phyloP scores from a whole-genome alignment of 2,329 filamentous ascomycete species.

The Trichoderma polysporum region DNA sequence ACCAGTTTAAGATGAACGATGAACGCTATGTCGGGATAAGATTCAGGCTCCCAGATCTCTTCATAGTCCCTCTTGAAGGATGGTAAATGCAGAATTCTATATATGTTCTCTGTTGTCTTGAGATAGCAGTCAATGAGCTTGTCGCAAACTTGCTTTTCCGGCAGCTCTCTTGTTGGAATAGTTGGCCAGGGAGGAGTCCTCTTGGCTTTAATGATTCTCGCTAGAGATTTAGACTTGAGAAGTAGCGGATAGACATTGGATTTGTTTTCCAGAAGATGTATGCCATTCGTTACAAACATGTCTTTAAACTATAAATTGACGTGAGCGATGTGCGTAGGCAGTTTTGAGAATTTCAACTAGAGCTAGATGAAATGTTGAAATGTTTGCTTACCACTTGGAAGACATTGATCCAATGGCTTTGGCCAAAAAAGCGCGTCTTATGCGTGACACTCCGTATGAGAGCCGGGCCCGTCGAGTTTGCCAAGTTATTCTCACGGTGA shows the following conservation, averaged over 20 bases:
- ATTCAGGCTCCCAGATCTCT: conserved; percentile 44
- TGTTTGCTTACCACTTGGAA: conserved; percentile 42
- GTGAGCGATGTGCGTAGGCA: background rate
- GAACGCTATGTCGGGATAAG: conserved; percentile 42
- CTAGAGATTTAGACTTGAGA: conserved; percentile 53
- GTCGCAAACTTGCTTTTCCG: conserved; percentile 46
- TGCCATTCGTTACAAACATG: conserved; percentile 46
- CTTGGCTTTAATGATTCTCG: conserved; percentile 50
- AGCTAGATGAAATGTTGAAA: no score
- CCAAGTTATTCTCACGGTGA: conserved; percentile 37
- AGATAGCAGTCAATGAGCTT: conserved; percentile 51
- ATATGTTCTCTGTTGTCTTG: conserved; percentile 45
- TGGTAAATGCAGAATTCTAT: conserved; percentile 53
- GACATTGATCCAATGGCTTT: conserved; percentile 57
- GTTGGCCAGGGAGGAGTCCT: conserved; percentile 50
- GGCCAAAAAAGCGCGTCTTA: conserved; percentile 57
- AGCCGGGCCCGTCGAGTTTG: conserved; percentile 30
- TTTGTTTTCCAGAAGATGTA: conserved; percentile 37
- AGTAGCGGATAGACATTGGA: conserved; percentile 40
- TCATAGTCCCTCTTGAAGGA: conserved; percentile 51
- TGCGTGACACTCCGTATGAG: conserved; percentile 48
- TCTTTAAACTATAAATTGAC: conserved; percentile 39
- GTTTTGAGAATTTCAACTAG: background rate
- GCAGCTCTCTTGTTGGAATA: conserved; percentile 43
- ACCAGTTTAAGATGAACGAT: conserved; percentile 58